Conservation (phyloP, 345 rosid genomes). For the Pseudoturritis turrita region DNA sequence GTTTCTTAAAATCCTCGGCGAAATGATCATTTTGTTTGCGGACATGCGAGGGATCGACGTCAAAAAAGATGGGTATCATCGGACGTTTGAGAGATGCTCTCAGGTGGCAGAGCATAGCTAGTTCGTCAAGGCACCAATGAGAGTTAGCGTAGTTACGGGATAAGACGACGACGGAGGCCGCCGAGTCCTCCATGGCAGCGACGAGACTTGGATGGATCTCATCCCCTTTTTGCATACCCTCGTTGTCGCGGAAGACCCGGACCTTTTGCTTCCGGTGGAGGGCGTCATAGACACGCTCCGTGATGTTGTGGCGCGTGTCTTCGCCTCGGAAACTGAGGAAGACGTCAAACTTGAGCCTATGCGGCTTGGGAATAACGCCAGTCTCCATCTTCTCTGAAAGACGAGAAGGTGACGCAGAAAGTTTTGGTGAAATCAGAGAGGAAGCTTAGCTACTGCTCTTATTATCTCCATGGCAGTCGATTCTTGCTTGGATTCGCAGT, state of each 20-base stretch:
- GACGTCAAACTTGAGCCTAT: slow-evolving; percentile 46
- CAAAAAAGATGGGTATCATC: slow-evolving; percentile 44
- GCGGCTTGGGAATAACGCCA: slow-evolving; percentile 5
- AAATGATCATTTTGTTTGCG: slow-evolving; percentile 41
- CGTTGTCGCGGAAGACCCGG: slow-evolving; percentile 41
- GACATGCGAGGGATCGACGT: slow-evolving; percentile 47
- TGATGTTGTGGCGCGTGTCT: slow-evolving; percentile 44
- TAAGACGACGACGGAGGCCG: slow-evolving; percentile 41
- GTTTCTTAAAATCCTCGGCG: slow-evolving; percentile 25
- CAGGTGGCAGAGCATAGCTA: slow-evolving; percentile 37
- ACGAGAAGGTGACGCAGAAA: too few relatives aligned
- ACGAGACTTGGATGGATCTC: slow-evolving; percentile 35
- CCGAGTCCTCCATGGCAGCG: slow-evolving; percentile 50
- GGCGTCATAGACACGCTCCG: slow-evolving; percentile 23
- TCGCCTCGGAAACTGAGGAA: slow-evolving; percentile 57
- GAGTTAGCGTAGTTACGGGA: slow-evolving; percentile 40
- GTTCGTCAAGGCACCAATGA: slow-evolving; percentile 47
- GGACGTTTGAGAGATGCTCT: slow-evolving; percentile 11
- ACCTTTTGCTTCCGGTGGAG: neutral
- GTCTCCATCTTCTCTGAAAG: slow-evolving; percentile 21
- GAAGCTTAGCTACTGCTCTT: too few relatives aligned
- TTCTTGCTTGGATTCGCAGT: too few relatives aligned
- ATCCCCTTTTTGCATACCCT: slow-evolving; percentile 41
- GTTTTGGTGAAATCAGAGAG: too few relatives aligned
- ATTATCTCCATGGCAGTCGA: too few relatives aligned